Conservation (phyloP, 148 eudicot genomes). For the Fallopia convolvulus region DNA sequence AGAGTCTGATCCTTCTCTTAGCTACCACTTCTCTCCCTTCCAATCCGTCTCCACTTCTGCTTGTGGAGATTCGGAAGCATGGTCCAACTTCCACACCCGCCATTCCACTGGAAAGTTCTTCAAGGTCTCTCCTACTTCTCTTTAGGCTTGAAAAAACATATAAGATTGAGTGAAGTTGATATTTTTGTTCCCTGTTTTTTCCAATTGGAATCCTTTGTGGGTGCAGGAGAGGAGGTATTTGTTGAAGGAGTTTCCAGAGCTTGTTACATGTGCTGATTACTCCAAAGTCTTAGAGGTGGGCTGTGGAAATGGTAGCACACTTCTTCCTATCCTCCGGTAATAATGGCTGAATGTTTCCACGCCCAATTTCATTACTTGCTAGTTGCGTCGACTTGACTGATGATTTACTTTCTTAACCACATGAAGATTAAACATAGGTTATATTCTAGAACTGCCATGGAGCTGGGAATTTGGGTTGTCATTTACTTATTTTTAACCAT, state of each 20-base stretch:
- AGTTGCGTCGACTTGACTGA: background rate
- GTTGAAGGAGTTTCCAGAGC: slow-evolving; percentile 80
- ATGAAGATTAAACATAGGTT: background rate
- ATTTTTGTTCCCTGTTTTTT: background rate
- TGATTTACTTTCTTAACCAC: background rate
- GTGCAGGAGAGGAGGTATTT: slow-evolving; percentile 73
- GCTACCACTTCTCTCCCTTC: slow-evolving; percentile 44
- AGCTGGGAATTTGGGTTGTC: background rate
- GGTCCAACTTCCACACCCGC: slow-evolving; percentile 73
- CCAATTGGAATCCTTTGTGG: background rate
- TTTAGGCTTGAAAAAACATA: background rate
- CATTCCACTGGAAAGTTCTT: slow-evolving; percentile 92
- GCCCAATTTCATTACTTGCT: background rate
- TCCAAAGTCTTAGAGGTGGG: slow-evolving; percentile 74
- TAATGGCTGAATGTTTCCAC: background rate
- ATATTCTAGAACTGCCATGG: background rate
- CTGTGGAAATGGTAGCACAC: slow-evolving; percentile 86
- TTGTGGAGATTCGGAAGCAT: slow-evolving; percentile 41
- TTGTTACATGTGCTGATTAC: slow-evolving; percentile 44
- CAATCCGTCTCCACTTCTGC: background rate
- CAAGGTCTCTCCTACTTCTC: slow-evolving; percentile 37
- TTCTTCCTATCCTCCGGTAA: slow-evolving; percentile 73
- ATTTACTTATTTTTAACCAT: background rate
- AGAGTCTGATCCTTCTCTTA: slow-evolving; percentile 42
- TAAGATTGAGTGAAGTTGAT: background rate